These are phyloP conservation scores for Amanita rubescens DNA, from an alignment of 768 basidiomycete species.

Conservation along the genomic window DNA sequence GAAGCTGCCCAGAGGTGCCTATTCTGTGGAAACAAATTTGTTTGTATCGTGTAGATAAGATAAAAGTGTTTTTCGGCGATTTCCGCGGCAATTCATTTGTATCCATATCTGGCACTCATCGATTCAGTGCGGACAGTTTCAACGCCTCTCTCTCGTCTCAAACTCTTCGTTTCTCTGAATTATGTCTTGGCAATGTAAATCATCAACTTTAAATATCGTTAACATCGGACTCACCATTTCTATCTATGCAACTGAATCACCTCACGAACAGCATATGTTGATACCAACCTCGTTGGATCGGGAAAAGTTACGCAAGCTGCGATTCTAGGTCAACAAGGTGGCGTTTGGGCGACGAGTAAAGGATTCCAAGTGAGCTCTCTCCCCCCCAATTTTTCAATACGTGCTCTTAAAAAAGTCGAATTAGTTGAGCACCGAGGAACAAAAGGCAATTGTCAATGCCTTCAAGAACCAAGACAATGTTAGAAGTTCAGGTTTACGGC, in stretches of 20 bases:
- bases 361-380: constrained; percentile 48
- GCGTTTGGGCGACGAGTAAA: constrained; percentile 63
- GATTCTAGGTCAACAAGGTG: constrained; percentile 65
- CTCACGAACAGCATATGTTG: constrained; percentile 60
- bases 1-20: constrained; percentile 63
- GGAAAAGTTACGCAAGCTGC: constrained; percentile 73
- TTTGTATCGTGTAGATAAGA: constrained; percentile 17
- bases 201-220: neutral
- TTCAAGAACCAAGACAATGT: constrained; percentile 33
- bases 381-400: neutral
- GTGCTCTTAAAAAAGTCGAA: neutral
- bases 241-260: neutral
- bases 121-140: neutral
- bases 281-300: constrained; percentile 67
- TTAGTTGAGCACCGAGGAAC: constrained; percentile 60
- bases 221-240: neutral
- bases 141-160: neutral
- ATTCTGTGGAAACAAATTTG: constrained; percentile 63
- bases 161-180: neutral
- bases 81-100: neutral
- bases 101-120: neutral
- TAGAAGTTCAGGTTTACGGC: constrained; percentile 53
- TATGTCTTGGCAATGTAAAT: constrained; percentile 6
- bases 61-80: neutral
- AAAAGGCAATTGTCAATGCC: constrained; percentile 44